Percentiles rank a stretch among this genome's conserved stretches.
Evolutionary conservation across 345 rosid species (phyloP).

Genomic region (Kandelia obovata): DNA sequence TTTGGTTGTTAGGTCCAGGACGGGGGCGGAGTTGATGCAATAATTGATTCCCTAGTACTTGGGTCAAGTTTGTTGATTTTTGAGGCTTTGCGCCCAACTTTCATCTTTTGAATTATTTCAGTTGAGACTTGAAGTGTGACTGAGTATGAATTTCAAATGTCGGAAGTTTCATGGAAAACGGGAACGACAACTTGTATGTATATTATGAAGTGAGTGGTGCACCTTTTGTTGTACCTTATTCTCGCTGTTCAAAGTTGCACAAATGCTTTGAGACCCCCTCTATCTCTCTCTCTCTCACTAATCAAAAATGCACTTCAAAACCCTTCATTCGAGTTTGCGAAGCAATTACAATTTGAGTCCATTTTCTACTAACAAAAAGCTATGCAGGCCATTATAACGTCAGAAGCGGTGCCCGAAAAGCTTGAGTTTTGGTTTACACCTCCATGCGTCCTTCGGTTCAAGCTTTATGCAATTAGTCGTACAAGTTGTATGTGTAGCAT

Average conservation of each 20-base stretch:
- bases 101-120: slow-evolving; percentile 2
- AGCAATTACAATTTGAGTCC: no score
- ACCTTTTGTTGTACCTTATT: not conserved
- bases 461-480: no score
- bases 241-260: not conserved
- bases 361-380: no score
- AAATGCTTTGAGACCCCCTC: no score
- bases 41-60: not conserved
- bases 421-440: no score
- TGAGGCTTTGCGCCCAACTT: slow-evolving; percentile 34
- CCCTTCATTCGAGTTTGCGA: no score
- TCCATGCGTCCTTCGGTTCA: no score
- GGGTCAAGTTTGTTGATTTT: slow-evolving; percentile 30
- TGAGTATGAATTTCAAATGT: slow-evolving; percentile 8
- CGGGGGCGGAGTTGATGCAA: slow-evolving; percentile 51
- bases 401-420: no score
- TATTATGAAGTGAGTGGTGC: not conserved
- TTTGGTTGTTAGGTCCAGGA: slow-evolving; percentile 45
- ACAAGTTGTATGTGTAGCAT: no score
- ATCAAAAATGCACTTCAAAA: no score
- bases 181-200: not conserved
- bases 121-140: not conserved
- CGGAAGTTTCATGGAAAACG: slow-evolving; percentile 3
- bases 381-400: no score
- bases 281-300: no score